phyloP scores from a whole-genome alignment of 352 stramenopile species.

The Pythium brassicae region DNA sequence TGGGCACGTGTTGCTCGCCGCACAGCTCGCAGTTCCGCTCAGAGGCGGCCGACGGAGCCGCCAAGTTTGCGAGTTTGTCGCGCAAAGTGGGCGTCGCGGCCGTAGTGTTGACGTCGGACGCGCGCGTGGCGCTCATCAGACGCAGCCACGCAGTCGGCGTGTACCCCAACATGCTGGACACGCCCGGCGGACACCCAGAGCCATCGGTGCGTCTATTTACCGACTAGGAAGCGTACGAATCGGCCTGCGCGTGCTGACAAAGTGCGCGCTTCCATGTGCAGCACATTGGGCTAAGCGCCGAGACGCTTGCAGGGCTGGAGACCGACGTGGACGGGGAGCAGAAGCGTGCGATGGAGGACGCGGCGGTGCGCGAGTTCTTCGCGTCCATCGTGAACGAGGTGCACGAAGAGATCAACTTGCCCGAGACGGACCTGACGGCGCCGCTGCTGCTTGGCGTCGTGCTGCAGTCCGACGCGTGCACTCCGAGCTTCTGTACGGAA shows the following conservation, averaged over 20 bases:
- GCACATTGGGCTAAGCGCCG: conserved; percentile 28
- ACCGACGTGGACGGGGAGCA: conserved; percentile 2
- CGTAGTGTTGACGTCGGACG: conserved; percentile 59
- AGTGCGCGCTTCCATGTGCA: background rate
- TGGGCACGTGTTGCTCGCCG: conserved; percentile 66
- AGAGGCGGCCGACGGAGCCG: conserved; percentile 5
- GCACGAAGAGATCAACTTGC: conserved; percentile 76
- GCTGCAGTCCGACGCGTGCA: conserved; percentile 58
- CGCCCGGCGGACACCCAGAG: conserved; percentile 75
- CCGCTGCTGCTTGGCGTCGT: conserved; percentile 71
- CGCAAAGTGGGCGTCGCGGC: conserved; percentile 78
- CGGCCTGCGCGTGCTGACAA: background rate
- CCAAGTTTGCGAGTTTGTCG: conserved; percentile 30
- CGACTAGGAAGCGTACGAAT: background rate
- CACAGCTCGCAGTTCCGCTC: conserved; percentile 26
- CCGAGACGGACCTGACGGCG: conserved; percentile 22
- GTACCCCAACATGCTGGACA: conserved; percentile 75
- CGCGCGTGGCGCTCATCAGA: conserved; percentile 59
- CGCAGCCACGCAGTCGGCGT: conserved; percentile 59
- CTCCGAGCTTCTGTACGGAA: conserved; percentile 68
- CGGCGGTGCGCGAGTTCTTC: conserved; percentile 48
- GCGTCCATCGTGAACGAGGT: conserved; percentile 70
- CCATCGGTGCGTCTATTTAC: conserved; percentile 26
- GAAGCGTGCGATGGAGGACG: conserved; percentile 19
- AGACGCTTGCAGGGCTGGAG: conserved; percentile 23